Evolutionary conservation across 345 rosid genomes (phyloP), one percentile per base, ranked within the genome.

Genomic region (Trapa bicornis): DNA sequence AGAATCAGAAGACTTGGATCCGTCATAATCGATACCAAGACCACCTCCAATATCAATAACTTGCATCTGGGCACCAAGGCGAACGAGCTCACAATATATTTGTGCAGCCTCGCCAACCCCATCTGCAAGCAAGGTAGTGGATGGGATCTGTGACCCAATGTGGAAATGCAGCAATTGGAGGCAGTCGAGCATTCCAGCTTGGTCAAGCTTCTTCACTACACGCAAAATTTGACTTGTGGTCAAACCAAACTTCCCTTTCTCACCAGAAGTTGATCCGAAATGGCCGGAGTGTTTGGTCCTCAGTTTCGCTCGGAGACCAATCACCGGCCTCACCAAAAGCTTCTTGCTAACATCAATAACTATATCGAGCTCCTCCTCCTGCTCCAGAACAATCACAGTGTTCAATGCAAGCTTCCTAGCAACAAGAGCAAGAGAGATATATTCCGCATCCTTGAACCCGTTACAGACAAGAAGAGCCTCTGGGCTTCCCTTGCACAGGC

Each of bases 211-310:
- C 76, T 67, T 66, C 57, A 87, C 89, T 0, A 92, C 98, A 61
- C 96, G 80, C 67, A 89, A 65, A 62, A 92, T 88, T 83, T 89
- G 96, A 66, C 70, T 70, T 3, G 96, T 86, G 1, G 87, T 89
- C 67, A 92, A 69, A 38, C 98, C 98, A 36, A 92, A 92, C 75
- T 92, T 92, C 50, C 98, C 97, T 64, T 84, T 89, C 82, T 89
- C 98, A 22, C 98, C 98, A 0, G 97, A 92, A 22, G 98, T 92
- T 0, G 93, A 84, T n/a, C 98, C 97, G 67, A 92, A 92, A 76
- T 92, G 98, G 47, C 97, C 98, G 0, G 96, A 80, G 64, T 92
- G 98, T 61, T 80, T 87, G 17, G 98, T 92, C 60, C 98, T 83
- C 69, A 92, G 82, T 80, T 92, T 92, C 8, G 98, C 96, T 41